Percentiles rank a stretch among this genome's conserved stretches.
Evolutionary conservation across 768 basidiomycete species (phyloP).

Genomic region (Lepiota brunneoincarnata): DNA sequence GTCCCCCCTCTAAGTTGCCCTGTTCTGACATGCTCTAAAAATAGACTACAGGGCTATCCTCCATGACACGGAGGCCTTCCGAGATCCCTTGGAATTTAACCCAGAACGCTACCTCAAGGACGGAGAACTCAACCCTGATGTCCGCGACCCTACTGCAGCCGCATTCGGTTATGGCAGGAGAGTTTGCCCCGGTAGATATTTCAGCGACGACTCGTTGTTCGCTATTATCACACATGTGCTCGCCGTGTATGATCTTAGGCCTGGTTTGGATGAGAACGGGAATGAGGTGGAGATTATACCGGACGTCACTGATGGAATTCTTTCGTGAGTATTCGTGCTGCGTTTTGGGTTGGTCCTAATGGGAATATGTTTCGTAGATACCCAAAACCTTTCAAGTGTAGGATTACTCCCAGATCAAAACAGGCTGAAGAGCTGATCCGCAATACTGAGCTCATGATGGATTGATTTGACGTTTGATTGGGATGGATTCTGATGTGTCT

Average conservation of each 20-base stretch:
- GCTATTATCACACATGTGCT: slow-evolving; percentile 7
- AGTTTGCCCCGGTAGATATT: slow-evolving; percentile 10
- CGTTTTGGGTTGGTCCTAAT: too few species aligned
- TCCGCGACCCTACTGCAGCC: slow-evolving; percentile 1
- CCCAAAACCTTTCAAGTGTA: too few species aligned
- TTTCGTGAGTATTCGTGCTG: too few species aligned
- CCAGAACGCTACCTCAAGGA: slow-evolving; percentile 38
- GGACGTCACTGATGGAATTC: too few species aligned
- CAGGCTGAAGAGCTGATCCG: too few species aligned
- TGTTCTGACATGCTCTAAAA: background rate
- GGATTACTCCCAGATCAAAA: too few species aligned
- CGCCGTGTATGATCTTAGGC: slow-evolving; percentile 7
- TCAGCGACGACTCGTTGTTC: slow-evolving; percentile 6
- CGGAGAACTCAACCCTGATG: slow-evolving; percentile 15
- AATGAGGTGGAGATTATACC: background rate
- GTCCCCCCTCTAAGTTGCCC: slow-evolving; percentile 2
- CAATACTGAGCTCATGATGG: too few species aligned
- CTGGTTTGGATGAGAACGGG: slow-evolving; percentile 4
- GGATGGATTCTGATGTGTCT: too few species aligned
- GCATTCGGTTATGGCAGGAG: slow-evolving; percentile 12
- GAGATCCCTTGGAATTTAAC: slow-evolving; percentile 35
- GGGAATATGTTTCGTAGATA: too few species aligned
- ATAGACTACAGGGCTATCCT: slow-evolving; percentile 6
- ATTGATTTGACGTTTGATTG: too few species aligned
- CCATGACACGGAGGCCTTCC: slow-evolving; percentile 36